Evolutionary conservation across 331 rosid species (phyloP).

Genomic region (Rosa hybrid): DNA sequence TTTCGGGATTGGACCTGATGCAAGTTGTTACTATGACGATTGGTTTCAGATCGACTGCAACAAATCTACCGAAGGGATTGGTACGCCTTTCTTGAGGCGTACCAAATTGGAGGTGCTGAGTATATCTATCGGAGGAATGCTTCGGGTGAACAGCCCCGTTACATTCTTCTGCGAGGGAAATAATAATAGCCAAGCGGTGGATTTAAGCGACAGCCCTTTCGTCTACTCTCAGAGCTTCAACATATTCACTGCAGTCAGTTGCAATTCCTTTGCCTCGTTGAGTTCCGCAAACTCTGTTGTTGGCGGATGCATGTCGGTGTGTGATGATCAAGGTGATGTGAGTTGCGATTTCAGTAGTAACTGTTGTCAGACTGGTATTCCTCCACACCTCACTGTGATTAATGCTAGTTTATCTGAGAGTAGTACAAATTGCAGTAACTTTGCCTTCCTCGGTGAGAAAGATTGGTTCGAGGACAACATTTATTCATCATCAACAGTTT

Average conservation of each 20-base stretch:
- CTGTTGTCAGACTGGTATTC: conserved; percentile 10
- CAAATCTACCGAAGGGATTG: background rate
- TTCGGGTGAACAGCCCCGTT: background rate
- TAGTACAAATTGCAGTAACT: background rate
- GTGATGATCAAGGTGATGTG: background rate
- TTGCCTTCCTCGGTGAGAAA: background rate
- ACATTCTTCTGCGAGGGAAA: background rate
- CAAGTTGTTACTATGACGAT: background rate
- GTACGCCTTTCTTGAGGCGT: background rate
- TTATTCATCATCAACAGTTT: background rate
- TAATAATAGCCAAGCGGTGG: rapidly evolving
- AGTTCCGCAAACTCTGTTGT: background rate
- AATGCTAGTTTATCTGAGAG: rapidly evolving
- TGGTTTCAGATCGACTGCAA: conserved; percentile 10
- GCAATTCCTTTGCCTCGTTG: background rate
- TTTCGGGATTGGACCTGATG: conserved; percentile 17
- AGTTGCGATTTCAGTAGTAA: background rate
- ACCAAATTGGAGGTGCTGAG: background rate
- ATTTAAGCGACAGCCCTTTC: conserved; percentile 15
- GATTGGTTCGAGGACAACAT: background rate
- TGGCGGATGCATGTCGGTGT: background rate
- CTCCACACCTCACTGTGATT: background rate
- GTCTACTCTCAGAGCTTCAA: background rate
- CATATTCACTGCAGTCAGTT: conserved; percentile 5
- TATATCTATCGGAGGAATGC: background rate